Evolutionary conservation across 2,329 filamentous ascomycete species (phyloP).

Genomic region (Colletotrichum paranaense): DNA sequence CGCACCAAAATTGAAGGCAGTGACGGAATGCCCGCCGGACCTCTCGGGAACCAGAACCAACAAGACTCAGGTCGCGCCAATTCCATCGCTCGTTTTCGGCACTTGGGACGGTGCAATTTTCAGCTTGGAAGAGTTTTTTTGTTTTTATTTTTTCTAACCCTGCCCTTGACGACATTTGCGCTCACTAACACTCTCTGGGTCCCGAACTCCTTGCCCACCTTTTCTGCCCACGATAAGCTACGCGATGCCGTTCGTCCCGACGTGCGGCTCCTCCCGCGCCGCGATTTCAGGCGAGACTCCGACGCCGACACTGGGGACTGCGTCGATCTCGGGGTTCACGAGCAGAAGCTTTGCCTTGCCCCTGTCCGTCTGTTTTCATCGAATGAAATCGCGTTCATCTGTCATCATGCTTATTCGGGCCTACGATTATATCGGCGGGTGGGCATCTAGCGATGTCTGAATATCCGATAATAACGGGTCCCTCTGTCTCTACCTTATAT

Average conservation of each 20-base stretch:
- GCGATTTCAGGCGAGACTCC: neutral
- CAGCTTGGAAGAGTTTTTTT: neutral
- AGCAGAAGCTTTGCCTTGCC: neutral
- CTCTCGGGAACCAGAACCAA: slow-evolving; percentile 7
- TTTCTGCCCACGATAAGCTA: neutral
- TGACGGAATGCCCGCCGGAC: slow-evolving; percentile 27
- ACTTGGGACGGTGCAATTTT: neutral
- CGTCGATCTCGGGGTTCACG: neutral
- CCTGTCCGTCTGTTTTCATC: neutral
- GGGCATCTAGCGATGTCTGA: neutral
- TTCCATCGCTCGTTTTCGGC: neutral
- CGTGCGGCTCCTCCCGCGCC: slow-evolving; percentile 22
- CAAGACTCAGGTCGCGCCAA: neutral
- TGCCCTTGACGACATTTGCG: slow-evolving; percentile 4
- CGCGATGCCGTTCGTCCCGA: slow-evolving; percentile 26
- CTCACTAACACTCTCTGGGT: neutral
- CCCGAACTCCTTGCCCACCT: neutral
- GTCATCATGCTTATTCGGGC: neutral
- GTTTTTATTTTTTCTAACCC: too few species aligned
- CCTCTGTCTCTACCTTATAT: neutral
- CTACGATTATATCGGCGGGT: neutral
- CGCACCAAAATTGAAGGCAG: neutral
- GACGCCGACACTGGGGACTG: neutral
- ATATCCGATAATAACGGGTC: neutral
- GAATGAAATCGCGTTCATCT: neutral